Evolutionary conservation across 208 protist species (phyloP).

Genomic region (Leptomonas pyrrhocoris): DNA sequence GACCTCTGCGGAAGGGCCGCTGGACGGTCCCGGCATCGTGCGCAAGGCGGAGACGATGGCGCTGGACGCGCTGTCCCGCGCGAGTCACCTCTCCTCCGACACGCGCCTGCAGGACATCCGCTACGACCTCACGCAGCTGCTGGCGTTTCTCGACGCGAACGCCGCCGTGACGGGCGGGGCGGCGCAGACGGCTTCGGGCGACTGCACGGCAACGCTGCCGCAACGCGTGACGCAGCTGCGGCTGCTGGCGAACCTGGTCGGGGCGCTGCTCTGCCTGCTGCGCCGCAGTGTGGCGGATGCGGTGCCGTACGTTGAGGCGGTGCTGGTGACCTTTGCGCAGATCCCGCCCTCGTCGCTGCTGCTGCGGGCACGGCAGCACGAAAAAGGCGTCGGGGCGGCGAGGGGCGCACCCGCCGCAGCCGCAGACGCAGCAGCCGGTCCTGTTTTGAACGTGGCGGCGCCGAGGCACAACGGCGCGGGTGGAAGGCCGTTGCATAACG

Average conservation of each 20-base stretch:
- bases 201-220: conserved; percentile 28
- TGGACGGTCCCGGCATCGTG: conserved; percentile 18
- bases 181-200: conserved; percentile 24
- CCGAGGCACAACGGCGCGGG: too few relatives aligned
- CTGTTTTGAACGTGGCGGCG: neutral
- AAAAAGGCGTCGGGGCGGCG: neutral
- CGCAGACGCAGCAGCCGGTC: neutral
- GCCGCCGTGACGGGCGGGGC: conserved; percentile 29
- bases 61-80: conserved; percentile 16
- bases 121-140: conserved; percentile 24
- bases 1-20: neutral
- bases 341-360: conserved; percentile 30
- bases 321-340: conserved; percentile 35
- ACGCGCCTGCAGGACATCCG: conserved; percentile 39
- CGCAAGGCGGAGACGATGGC: conserved; percentile 20
- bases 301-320: conserved; percentile 42
- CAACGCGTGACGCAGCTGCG: conserved; percentile 45
- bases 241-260: conserved; percentile 42
- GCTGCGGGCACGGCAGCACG: conserved; percentile 6
- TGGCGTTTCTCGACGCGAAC: conserved; percentile 34
- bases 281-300: conserved; percentile 38
- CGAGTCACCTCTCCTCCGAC: conserved; percentile 14
- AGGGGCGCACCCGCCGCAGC: too few relatives aligned
- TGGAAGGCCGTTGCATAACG: too few relatives aligned
- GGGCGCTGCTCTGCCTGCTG: conserved; percentile 38